A percentile compares a stretch with the other conserved stretches of the same genome.
phyloP scores from a whole-genome alignment of 2,329 filamentous ascomycete genomes.

The Podosphaera fusca region DNA sequence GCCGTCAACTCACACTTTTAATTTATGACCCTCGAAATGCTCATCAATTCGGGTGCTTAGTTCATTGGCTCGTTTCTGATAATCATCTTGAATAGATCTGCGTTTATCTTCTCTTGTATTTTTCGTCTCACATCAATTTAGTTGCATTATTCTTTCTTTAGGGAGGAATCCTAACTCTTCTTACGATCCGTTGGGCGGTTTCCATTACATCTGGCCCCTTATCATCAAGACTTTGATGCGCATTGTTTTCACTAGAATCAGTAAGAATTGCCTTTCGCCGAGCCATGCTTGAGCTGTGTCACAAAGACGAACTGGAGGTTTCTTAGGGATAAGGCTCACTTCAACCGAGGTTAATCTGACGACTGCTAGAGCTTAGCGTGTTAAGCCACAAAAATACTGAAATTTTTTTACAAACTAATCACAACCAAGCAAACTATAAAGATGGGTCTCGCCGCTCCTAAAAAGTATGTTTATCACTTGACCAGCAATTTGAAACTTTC shows the following conservation, averaged over 20 bases:
- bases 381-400: no score
- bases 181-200: neutral
- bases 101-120: conserved; percentile 12
- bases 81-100: conserved; percentile 10
- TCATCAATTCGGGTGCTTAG: conserved; percentile 8
- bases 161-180: neutral
- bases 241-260: no score
- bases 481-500: neutral
- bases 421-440: neutral
- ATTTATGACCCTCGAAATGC: conserved; percentile 8
- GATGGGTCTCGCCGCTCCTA: conserved; percentile 48
- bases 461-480: conserved; percentile 28
- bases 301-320: no score
- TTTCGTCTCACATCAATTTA: conserved; percentile 7
- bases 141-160: neutral
- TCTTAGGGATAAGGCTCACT: no score
- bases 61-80: conserved; percentile 10
- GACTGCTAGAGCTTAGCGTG: no score
- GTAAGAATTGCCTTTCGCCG: no score
- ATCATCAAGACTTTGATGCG: neutral
- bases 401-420: no score
- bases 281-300: no score
- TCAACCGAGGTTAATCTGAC: no score
- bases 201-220: neutral
- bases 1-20: conserved; percentile 10